Conservation (phyloP, 257 asterid genomes). For the Petrea volubilis region DNA sequence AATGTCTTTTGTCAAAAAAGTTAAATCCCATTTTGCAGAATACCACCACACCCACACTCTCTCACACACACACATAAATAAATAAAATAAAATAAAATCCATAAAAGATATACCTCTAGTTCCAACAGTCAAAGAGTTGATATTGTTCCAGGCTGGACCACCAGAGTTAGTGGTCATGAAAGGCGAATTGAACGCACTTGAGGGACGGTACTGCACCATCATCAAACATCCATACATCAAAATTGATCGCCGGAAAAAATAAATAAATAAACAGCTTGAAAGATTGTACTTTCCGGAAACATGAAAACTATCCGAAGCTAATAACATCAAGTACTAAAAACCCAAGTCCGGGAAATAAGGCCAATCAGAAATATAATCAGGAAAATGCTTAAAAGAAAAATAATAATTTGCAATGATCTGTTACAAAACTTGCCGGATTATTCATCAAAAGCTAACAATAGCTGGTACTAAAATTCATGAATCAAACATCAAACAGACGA, state of each 20-base stretch:
- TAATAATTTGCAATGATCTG: too few species aligned
- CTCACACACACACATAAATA: not conserved
- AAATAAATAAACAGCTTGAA: not conserved
- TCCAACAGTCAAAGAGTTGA: slow-evolving; percentile 84
- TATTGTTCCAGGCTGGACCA: slow-evolving; percentile 87
- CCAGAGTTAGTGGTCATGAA: slow-evolving; percentile 87
- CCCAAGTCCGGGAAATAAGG: too few species aligned
- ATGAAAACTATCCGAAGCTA: not conserved
- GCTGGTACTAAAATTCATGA: too few species aligned
- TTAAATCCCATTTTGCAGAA: too few species aligned
- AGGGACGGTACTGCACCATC: slow-evolving; percentile 85
- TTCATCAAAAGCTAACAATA: too few species aligned
- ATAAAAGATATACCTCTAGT: slow-evolving; percentile 57
- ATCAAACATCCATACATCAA: slow-evolving; percentile 17
- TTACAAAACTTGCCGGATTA: too few species aligned
- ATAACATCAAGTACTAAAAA: too few species aligned
- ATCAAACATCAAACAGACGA: too few species aligned
- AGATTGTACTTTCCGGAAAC: not conserved
- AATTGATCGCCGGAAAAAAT: not conserved
- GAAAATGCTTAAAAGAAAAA: not conserved
- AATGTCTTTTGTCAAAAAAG: too few species aligned
- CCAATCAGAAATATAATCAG: not conserved
- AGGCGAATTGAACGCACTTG: slow-evolving; percentile 76
- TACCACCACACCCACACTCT: not conserved
- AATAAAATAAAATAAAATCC: not conserved